phyloP scores from a whole-genome alignment of 805 yeast species.

The Kodamaea neixiangensis region DNA sequence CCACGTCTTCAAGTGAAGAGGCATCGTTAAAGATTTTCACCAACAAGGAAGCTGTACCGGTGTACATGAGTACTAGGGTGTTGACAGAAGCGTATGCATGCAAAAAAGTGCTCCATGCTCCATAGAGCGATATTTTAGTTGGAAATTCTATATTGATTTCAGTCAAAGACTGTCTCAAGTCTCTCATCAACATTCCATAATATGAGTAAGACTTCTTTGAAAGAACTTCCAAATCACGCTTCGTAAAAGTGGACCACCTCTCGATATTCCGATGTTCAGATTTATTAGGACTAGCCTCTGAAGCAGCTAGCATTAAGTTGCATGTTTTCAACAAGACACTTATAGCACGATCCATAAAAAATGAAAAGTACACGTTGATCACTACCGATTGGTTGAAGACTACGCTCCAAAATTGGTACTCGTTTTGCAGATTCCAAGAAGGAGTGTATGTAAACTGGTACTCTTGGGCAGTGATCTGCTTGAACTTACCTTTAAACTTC shows the following conservation, averaged over 20 bases:
- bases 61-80: constrained; percentile 33
- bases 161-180: constrained; percentile 33
- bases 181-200: constrained; percentile 38
- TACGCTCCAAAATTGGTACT: constrained; percentile 31
- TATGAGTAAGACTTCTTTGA: constrained; percentile 33
- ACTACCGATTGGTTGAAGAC: constrained; percentile 30
- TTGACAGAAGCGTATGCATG: constrained; percentile 33
- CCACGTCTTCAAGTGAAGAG: constrained; percentile 16
- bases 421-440: constrained; percentile 25
- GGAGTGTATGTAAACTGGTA: constrained; percentile 21
- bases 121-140: constrained; percentile 36
- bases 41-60: constrained; percentile 37
- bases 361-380: constrained; percentile 33
- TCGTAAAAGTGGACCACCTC: constrained; percentile 26
- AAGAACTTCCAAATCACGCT: constrained; percentile 29
- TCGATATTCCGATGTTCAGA: neutral
- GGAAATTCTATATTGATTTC: constrained; percentile 36
- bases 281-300: constrained; percentile 7
- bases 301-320: constrained; percentile 11
- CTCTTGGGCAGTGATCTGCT: constrained; percentile 17
- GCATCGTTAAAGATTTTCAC: constrained; percentile 27
- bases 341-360: constrained; percentile 40
- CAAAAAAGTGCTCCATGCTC: constrained; percentile 37
- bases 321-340: constrained; percentile 26
- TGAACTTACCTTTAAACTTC: constrained; percentile 13